These are phyloP conservation scores for Lichtheimia ramosa DNA, from an alignment of 371 early-diverging fungal species.

Conservation along the genomic window DNA sequence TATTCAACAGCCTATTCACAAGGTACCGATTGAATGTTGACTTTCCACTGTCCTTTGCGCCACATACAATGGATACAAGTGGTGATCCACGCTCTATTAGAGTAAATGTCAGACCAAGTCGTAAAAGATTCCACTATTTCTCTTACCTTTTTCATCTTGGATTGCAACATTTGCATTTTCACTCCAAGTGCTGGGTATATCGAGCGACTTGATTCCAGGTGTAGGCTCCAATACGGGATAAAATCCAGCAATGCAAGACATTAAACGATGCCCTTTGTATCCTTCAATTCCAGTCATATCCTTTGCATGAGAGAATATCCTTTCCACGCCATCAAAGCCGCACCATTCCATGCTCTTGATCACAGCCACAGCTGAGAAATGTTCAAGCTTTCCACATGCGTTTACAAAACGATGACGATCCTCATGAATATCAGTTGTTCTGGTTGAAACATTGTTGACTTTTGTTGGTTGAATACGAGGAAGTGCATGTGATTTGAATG, in stretches of 20 bases:
- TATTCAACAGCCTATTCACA: constrained; percentile 66
- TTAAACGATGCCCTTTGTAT: neutral
- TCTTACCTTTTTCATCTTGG: neutral
- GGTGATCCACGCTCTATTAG: constrained; percentile 18
- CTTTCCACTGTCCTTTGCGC: constrained; percentile 78
- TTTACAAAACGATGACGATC: neutral
- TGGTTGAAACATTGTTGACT: neutral
- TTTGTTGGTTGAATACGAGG: constrained; percentile 44
- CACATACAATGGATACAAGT: constrained; percentile 59
- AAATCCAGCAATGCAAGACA: constrained; percentile 23
- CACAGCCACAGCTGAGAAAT: constrained; percentile 37
- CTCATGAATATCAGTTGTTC: neutral
- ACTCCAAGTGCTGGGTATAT: constrained; percentile 1
- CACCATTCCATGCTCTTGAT: constrained; percentile 36
- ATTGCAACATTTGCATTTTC: neutral
- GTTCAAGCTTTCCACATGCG: neutral
- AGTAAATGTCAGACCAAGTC: neutral
- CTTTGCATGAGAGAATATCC: constrained; percentile 39
- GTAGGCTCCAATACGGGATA: constrained; percentile 19
- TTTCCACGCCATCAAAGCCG: constrained; percentile 46
- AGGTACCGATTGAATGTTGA: constrained; percentile 69
- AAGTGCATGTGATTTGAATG: constrained; percentile 62
- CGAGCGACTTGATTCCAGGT: neutral
- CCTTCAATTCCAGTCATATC: constrained; percentile 6
- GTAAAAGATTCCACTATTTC: too few relatives aligned